These are phyloP conservation scores for Codiaeum variegatum DNA, from an alignment of 441 rosid species.

Conservation along the genomic window DNA sequence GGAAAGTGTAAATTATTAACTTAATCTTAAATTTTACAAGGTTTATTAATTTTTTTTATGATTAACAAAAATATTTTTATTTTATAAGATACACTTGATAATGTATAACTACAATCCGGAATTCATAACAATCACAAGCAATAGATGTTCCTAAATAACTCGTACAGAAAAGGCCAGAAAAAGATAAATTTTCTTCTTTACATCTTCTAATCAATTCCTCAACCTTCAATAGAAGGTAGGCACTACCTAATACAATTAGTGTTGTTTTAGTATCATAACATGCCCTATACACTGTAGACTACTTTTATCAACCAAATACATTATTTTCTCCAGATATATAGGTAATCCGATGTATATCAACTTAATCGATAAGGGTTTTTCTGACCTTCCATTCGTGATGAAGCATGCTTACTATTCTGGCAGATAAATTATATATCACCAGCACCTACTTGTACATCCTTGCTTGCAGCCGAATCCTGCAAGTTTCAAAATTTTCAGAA, in stretches of 20 bases:
- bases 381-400: not conserved
- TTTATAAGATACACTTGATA: no score
- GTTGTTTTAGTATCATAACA: not conserved
- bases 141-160: not conserved
- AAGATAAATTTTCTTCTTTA: not conserved
- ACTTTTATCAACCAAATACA: slow-evolving; percentile 12
- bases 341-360: not conserved
- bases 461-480: not conserved
- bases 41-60: no score
- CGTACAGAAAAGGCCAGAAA: not conserved
- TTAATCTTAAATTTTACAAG: no score
- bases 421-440: not conserved
- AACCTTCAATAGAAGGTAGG: not conserved
- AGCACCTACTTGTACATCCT: not conserved
- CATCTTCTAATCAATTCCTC: not conserved
- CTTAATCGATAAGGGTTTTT: not conserved
- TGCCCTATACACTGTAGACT: slow-evolving; percentile 13
- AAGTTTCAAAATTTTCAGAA: not conserved
- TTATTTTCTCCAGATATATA: slow-evolving; percentile 3
- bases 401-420: not conserved
- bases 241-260: not conserved
- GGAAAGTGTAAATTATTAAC: not conserved
- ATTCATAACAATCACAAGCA: no score
- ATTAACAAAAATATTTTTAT: no score
- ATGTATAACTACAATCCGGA: no score